Conservation (phyloP, 2,329 filamentous ascomycete species). For the Microcera coccophila region DNA sequence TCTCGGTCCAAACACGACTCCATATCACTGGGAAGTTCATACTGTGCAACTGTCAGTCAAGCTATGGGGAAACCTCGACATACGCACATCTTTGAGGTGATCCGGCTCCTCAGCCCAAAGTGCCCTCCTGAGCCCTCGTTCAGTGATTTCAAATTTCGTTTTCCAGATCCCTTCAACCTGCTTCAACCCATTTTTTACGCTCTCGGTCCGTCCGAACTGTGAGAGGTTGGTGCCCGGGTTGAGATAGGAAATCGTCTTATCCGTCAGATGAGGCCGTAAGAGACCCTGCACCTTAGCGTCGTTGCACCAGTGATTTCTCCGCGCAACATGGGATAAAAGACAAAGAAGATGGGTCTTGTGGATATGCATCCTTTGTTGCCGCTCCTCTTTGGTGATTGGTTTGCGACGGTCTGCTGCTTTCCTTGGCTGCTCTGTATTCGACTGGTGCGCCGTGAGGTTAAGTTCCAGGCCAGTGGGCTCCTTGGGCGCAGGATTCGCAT, state of each 20-base stretch:
- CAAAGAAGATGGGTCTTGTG: slow-evolving; percentile 86
- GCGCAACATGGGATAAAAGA: slow-evolving; percentile 70
- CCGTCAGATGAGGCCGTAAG: slow-evolving; percentile 62
- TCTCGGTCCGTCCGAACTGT: slow-evolving; percentile 72
- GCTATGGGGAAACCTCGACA: not conserved
- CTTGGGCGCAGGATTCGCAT: slow-evolving; percentile 20
- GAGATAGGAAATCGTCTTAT: slow-evolving; percentile 63
- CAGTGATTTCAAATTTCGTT: slow-evolving; percentile 65
- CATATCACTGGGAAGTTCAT: slow-evolving; percentile 55
- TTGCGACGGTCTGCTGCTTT: slow-evolving; percentile 43
- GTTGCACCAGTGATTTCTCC: slow-evolving; percentile 88
- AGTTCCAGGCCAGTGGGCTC: slow-evolving; percentile 43
- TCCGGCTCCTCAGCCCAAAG: slow-evolving; percentile 70
- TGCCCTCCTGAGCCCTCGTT: slow-evolving; percentile 64
- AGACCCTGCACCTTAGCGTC: slow-evolving; percentile 62
- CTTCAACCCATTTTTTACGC: slow-evolving; percentile 74
- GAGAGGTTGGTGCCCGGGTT: slow-evolving; percentile 63
- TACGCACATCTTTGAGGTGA: slow-evolving; percentile 54
- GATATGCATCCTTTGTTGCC: slow-evolving; percentile 60
- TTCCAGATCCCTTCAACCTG: slow-evolving; percentile 65
- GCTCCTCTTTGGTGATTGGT: slow-evolving; percentile 52
- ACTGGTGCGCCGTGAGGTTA: slow-evolving; percentile 48
- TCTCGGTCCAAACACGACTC: slow-evolving; percentile 65
- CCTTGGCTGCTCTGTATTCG: slow-evolving; percentile 29
- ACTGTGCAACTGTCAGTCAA: slow-evolving; percentile 38